Percentiles rank a stretch among this genome's conserved stretches.
Conservation (phyloP, 2,329 filamentous ascomycete species). For the Zasmidium citrigriseum region DNA sequence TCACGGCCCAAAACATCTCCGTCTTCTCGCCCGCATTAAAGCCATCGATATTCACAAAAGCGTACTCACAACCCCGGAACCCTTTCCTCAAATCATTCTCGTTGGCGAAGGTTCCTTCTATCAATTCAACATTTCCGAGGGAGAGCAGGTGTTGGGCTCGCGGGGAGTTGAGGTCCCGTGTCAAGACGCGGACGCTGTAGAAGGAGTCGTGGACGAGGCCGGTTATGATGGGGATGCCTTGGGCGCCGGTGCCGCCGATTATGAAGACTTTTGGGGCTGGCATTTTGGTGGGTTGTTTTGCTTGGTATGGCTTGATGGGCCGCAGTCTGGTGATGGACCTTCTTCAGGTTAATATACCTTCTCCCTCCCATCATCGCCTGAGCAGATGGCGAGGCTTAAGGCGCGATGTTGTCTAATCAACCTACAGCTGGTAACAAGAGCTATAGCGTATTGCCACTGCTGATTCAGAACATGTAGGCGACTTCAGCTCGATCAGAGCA, state of each 20-base stretch:
- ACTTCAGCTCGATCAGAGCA: not conserved
- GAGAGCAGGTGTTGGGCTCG: conserved; percentile 46
- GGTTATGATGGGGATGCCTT: conserved; percentile 28
- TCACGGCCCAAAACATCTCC: conserved; percentile 49
- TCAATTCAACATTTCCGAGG: conserved; percentile 49
- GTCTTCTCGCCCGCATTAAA: conserved; percentile 57
- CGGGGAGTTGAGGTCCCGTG: conserved; percentile 45
- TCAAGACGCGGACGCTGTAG: conserved; percentile 51
- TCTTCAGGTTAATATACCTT: not conserved
- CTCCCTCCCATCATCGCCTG: not conserved
- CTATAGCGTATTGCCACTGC: not conserved
- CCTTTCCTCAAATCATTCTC: conserved; percentile 48
- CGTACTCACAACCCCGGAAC: conserved; percentile 49
- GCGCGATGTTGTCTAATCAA: not conserved
- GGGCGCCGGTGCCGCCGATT: conserved; percentile 30
- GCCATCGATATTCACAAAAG: conserved; percentile 58
- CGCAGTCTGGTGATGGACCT: not conserved
- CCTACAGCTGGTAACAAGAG: not conserved
- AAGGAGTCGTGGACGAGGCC: conserved; percentile 31
- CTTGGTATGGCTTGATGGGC: not conserved
- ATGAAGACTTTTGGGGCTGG: conserved; percentile 29
- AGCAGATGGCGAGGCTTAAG: not conserved
- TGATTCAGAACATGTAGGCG: not conserved
- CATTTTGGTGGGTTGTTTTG: not conserved
- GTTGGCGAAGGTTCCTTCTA: conserved; percentile 51